These are phyloP conservation scores for Earliella scabrosa DNA, from an alignment of 1,284 basidiomycete species.

Conservation along the genomic window DNA sequence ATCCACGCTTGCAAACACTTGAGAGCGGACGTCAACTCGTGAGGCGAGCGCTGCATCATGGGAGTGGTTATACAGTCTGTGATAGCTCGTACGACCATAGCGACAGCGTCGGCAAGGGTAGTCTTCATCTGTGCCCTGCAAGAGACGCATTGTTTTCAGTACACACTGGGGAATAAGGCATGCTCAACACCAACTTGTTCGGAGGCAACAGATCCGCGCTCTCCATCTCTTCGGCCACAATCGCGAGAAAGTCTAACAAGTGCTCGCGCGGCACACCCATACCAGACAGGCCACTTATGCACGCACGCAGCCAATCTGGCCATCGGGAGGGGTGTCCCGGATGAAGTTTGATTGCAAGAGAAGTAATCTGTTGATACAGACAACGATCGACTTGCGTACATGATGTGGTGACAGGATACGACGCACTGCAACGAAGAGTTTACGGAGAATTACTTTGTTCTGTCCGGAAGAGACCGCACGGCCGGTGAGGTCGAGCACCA, in stretches of 20 bases:
- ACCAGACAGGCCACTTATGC: slow-evolving; percentile 59
- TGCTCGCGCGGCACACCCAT: slow-evolving; percentile 58
- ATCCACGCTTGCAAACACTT: slow-evolving; percentile 87
- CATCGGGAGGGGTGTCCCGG: slow-evolving; percentile 60
- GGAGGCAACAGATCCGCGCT: slow-evolving; percentile 76
- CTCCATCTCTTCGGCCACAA: slow-evolving; percentile 81
- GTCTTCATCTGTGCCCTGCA: slow-evolving; percentile 68
- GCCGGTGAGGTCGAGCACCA: slow-evolving; percentile 66
- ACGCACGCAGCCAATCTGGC: slow-evolving; percentile 73
- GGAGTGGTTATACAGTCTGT: slow-evolving; percentile 49
- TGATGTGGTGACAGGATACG: background rate
- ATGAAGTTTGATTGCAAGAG: slow-evolving; percentile 76
- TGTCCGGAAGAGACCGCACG: slow-evolving; percentile 57
- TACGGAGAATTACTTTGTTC: slow-evolving; percentile 77
- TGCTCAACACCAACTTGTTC: slow-evolving; percentile 62
- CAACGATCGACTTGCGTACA: slow-evolving; percentile 3
- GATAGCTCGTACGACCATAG: slow-evolving; percentile 73
- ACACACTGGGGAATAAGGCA: background rate
- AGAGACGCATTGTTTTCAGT: background rate
- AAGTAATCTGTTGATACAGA: slow-evolving; percentile 56
- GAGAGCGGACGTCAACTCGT: slow-evolving; percentile 70
- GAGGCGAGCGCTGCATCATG: slow-evolving; percentile 34
- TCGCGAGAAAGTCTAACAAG: slow-evolving; percentile 81
- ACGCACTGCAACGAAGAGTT: slow-evolving; percentile 85
- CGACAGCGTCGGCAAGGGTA: slow-evolving; percentile 64